Evolutionary conservation across 192 early-diverging fungal genomes (phyloP).

Genomic region (Funneliformis geosporum): DNA sequence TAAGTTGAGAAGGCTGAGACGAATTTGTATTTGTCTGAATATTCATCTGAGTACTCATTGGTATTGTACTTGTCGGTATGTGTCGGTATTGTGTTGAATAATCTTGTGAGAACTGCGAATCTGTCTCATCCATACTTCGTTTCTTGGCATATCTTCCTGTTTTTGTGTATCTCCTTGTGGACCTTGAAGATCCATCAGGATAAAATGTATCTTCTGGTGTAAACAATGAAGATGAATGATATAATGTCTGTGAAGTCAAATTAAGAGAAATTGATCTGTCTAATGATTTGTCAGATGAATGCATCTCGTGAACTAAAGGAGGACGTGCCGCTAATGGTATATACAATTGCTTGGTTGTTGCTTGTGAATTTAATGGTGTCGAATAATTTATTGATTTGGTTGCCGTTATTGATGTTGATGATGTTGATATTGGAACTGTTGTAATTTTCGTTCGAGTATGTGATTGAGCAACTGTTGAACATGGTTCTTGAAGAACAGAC

Average conservation of each 20-base stretch:
- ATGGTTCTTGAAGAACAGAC: not conserved
- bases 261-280: not conserved
- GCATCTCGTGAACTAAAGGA: not conserved
- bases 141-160: constrained; percentile 67
- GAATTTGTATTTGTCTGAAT: not conserved
- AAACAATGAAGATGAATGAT: not conserved
- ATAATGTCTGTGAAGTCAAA: not conserved
- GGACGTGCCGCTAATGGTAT: not conserved
- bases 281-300: not conserved
- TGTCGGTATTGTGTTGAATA: not conserved
- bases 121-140: constrained; percentile 32
- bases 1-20: not conserved
- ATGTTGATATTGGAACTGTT: not conserved
- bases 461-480: no score
- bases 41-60: not conserved
- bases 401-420: not conserved
- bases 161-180: constrained; percentile 56
- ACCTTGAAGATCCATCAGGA: not conserved
- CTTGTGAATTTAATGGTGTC: not conserved
- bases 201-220: not conserved
- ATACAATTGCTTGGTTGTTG: not conserved
- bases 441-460: no score
- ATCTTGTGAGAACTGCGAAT: not conserved
- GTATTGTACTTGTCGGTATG: not conserved
- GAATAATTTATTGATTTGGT: not conserved